Base-by-base conservation (phyloP, 2,329 filamentous ascomycete genomes). In the Stagonosporopsis chrysanthemi region DNA sequence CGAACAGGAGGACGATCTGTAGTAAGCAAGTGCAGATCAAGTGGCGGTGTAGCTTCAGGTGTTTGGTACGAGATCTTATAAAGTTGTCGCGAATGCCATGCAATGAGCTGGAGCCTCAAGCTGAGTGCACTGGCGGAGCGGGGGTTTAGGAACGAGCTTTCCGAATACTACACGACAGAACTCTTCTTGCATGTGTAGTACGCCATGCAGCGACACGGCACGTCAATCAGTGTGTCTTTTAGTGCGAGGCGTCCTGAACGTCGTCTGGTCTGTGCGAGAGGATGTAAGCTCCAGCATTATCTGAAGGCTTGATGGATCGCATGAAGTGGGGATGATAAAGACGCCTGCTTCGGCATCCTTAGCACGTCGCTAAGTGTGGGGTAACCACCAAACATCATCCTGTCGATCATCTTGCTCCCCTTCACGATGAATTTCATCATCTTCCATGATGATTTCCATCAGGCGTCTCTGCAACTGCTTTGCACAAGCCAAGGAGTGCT, bases 1-100 rank as follows among this genome's bases (percentile, higher is more conserved):
- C 19, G 17, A 54, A 41, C 29, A 31, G 48, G 49, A 45, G 40
- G 28, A 55, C 46, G 39, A 41, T 33, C 48, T 52, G 29, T 33
- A 47, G 29, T 17, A 41, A 22, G 31, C 33, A 42, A 43, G 17
- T 58, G 44, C 36, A 52, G 44, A 50, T 53, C 44, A 33, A 41
- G 44, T 31, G 35, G 28, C 35, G 14, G 35, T 23, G 35, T 41
- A 50, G 36, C 43, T 49, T 39, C 48, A 36, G 33, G 4, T n/a
- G 9, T 28, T 17, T 29, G 33, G 11, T 42, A 46, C 55, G 22
- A 38, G 40, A 40, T 45, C 8, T 63, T 64, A 59, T 63, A 58
- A 54, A 52, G 49, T 35, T 54, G 41, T 38, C 29, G 29, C 15
- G 39, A 50, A 26, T 36, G 26, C 42, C 52, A 42, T 46, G 28